A percentile compares a stretch with the other conserved stretches of the same genome.
Evolutionary conservation across 164 flowering plant genomes (phyloP).

Genomic region (Tinospora cordifolia): DNA sequence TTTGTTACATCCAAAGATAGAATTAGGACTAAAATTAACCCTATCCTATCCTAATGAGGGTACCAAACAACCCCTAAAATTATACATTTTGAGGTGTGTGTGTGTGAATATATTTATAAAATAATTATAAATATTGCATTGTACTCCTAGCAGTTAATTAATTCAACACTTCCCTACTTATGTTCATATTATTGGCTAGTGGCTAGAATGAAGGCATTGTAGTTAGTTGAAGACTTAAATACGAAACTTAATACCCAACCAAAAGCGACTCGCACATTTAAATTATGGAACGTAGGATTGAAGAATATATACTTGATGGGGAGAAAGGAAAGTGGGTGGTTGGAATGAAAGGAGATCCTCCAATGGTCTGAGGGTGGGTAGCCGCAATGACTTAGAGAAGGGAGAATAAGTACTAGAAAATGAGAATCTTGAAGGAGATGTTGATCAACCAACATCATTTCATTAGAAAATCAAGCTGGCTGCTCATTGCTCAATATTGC

Average conservation of each 20-base stretch:
- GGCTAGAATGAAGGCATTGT: not conserved
- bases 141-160: not conserved
- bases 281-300: not conserved
- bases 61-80: no score
- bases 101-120: no score
- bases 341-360: constrained; percentile 10
- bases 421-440: constrained; percentile 1
- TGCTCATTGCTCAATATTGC: not conserved
- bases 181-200: not conserved
- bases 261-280: not conserved
- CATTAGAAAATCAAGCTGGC: not conserved
- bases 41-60: no score
- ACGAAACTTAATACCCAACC: not conserved
- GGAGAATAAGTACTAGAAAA: constrained; percentile 14
- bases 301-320: not conserved
- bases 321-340: constrained; percentile 6
- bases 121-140: no score
- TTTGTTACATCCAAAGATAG: no score
- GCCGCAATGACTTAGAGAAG: constrained; percentile 13
- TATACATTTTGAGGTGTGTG: no score
- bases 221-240: not conserved
- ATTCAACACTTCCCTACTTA: no score
- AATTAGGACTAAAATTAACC: no score
- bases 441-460: constrained; percentile 14
- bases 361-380: constrained; percentile 19